Base-by-base conservation (phyloP, 2,329 filamentous ascomycete genomes). In the Seiridium cupressi region DNA sequence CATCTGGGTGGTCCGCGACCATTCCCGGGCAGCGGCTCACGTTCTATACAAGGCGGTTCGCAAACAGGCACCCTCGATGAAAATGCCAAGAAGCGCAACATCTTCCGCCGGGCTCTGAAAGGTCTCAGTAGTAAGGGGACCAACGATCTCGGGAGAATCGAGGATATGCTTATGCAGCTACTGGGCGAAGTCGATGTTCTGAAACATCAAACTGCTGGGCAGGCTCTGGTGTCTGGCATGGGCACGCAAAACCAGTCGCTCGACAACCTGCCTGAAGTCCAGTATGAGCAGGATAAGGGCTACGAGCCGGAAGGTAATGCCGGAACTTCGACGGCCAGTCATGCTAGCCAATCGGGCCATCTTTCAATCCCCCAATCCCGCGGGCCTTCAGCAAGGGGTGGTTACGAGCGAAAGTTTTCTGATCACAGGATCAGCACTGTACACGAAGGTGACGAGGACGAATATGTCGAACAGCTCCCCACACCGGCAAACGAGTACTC, bases 61-160 rank as follows among this genome's bases (percentile, higher is more conserved):
- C 82, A 85, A 63, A 77, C 81, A 4, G 83, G 83, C 53, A 83
- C 78, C 0, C 69, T 74, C 31, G 85, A 88, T 44, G 85, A 88
- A 31, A 81, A 89, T 31, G 82, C 84, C 49, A 97, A 97, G 84
- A 93, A 92, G 72, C 91, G 92, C 76, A 97, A 92, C 71, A 85
- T 99, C n/a, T 95, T 98, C 78, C 91, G 90, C 69, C 88, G 94
- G 63, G 95, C 95, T n/a, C 81, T 99, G 55, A 94, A 96, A 72
- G 93, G 93, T 3, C 81, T 99, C 55, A 92, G 92, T 67, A 85
- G 90, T 70, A 96, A 95, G 78, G 94, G 92, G 56, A 88, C 90
- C 6, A 94, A 90, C 68, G 95, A 99, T 68, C 84, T 97, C 56
- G 86, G 88, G 64, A 90, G 92, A 67, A 97, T 97, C 63, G 92